A percentile compares a stretch with the other conserved stretches of the same genome.
phyloP scores from a whole-genome alignment of 805 yeast species.

The Candida jianshihensis region DNA sequence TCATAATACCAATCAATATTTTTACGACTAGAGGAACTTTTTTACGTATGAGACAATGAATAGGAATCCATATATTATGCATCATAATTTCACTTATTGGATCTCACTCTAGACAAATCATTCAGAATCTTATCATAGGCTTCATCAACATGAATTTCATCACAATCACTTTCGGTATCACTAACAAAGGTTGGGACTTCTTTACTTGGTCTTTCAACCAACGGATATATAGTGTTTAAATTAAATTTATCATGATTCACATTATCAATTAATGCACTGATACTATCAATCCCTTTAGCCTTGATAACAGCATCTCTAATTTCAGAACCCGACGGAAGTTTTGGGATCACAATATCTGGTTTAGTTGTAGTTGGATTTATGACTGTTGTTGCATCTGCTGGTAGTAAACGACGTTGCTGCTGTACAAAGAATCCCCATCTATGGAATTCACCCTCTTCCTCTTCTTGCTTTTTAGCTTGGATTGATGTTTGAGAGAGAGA shows the following conservation, averaged over 20 bases:
- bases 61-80: too few relatives aligned
- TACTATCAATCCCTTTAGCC: conserved; percentile 70
- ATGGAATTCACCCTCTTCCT: conserved; percentile 89
- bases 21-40: neutral
- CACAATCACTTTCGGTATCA: conserved; percentile 2
- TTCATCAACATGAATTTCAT: conserved; percentile 41
- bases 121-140: conserved; percentile 67
- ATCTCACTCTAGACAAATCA: conserved; percentile 58
- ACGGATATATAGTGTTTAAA: conserved; percentile 41
- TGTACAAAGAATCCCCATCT: conserved; percentile 78
- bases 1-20: too few relatives aligned
- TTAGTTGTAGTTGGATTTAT: conserved; percentile 2
- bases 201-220: conserved; percentile 4
- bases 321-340: conserved; percentile 40
- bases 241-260: conserved; percentile 49
- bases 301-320: conserved; percentile 51
- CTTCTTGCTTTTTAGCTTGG: conserved; percentile 72
- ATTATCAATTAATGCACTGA: conserved; percentile 57
- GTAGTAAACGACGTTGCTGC: conserved; percentile 39
- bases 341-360: conserved; percentile 23
- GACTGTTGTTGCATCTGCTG: conserved; percentile 4
- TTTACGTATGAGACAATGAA: too few relatives aligned
- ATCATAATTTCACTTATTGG: conserved; percentile 29
- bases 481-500: conserved; percentile 56
- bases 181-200: neutral